Base-by-base conservation (phyloP, 305 asterid species). In the Andrographis paniculata region DNA sequence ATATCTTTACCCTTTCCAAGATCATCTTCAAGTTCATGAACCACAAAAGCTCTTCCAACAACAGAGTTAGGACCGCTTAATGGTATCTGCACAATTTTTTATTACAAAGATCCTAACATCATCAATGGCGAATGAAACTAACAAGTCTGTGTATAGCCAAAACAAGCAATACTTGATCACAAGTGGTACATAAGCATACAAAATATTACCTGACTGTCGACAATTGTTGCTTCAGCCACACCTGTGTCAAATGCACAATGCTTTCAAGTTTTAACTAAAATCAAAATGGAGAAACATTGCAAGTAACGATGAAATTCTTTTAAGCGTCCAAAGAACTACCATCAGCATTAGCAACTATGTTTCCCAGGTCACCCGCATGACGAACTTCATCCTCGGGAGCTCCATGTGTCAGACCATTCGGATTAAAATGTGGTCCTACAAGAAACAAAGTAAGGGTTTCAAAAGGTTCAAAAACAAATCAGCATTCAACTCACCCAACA, bases 311-410 rank as follows among this genome's bases (percentile, higher is more conserved):
- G 42, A 37, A 37, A 10, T 9, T 7, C n/a, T 33, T 5, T 37
- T n/a, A 2, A 6, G n/a, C n/a, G n/a, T n/a, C n/a, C n/a, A n/a
- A n/a, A n/a, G 39, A 53, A 59, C 24, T 86, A 91, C 98, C 98
- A 1, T 82, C 82, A 22, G 87, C 82, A 43, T 86, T 79, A 55
- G 98, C 96, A 67, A 76, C 73, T 78, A 91, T 86, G 95, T 91
- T 91, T 86, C 98, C 98, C 98, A 91, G 98, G 95, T 91, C 98
- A 70, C 98, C 98, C 95, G 95, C 98, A 75, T 91, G 98, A 51
- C 96, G 98, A 46, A 73, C 62, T 55, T 83, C 84, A 36, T 91
- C 98, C 59, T 64, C 87, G 53, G 96, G 98, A 71, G 96, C 89
- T 71, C 98, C 96, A 42, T 86, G 98, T 51, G 92, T 82, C 72